Conservation (phyloP, 2,329 filamentous ascomycete genomes). For the Cladosporium sp. region DNA sequence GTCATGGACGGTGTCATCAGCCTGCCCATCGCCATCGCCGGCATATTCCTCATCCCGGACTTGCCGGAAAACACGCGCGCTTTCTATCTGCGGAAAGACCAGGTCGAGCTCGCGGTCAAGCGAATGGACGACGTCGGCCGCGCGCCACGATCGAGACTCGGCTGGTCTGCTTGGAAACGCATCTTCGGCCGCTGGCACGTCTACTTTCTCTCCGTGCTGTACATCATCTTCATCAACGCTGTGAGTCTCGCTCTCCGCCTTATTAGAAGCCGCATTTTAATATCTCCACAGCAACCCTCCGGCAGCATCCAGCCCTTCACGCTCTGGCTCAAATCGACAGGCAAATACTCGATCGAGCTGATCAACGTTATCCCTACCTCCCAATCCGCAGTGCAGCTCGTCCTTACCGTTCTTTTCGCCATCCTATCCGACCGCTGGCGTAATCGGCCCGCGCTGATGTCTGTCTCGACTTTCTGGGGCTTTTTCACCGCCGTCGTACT, state of each 20-base stretch:
- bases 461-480: slow-evolving; percentile 44
- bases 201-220: slow-evolving; percentile 52
- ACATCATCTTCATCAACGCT: slow-evolving; percentile 60
- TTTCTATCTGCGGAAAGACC: slow-evolving; percentile 34
- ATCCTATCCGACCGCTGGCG: slow-evolving; percentile 60
- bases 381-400: slow-evolving; percentile 48
- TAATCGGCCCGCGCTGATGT: slow-evolving; percentile 55
- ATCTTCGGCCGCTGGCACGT: slow-evolving; percentile 62
- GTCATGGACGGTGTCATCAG: slow-evolving; percentile 51
- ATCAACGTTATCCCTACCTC: slow-evolving; percentile 53
- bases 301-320: slow-evolving; percentile 10
- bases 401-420: slow-evolving; percentile 57
- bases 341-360: slow-evolving; percentile 42
- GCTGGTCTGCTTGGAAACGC: slow-evolving; percentile 46
- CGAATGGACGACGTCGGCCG: slow-evolving; percentile 48
- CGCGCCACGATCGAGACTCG: slow-evolving; percentile 32
- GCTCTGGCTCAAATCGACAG: slow-evolving; percentile 39
- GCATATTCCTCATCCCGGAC: slow-evolving; percentile 46
- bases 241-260: slow-evolving; percentile 41
- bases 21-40: slow-evolving; percentile 45
- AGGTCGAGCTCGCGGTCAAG: slow-evolving; percentile 38
- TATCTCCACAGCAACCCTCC: slow-evolving; percentile 1
- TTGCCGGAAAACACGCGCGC: slow-evolving; percentile 46
- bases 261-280: slow-evolving; percentile 28
- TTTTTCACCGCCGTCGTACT: slow-evolving; percentile 47